phyloP scores from a whole-genome alignment of 2,329 filamentous ascomycete species.

The Fusarium protoensiforme region DNA sequence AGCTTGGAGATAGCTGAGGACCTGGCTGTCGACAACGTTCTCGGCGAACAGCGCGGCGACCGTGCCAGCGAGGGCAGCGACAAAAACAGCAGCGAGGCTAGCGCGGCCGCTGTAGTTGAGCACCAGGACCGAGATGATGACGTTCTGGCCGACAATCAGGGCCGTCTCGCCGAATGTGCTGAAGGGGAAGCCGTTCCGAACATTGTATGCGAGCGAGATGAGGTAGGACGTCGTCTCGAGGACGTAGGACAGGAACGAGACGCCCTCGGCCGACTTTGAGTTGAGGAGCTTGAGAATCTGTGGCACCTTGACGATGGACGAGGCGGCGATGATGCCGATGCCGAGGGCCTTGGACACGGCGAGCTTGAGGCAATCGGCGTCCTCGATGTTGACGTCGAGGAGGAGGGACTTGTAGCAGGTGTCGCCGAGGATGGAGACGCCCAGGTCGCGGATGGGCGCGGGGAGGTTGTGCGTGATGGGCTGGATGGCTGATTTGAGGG shows the following conservation, averaged over 20 bases:
- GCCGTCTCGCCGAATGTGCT: conserved; percentile 97
- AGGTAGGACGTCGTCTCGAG: conserved; percentile 91
- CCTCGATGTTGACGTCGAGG: conserved; percentile 82
- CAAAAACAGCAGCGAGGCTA: conserved; percentile 77
- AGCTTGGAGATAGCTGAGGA: conserved; percentile 81
- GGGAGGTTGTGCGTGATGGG: conserved; percentile 81
- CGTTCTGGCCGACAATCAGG: conserved; percentile 91
- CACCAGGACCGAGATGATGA: conserved; percentile 87
- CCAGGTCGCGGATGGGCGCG: conserved; percentile 77
- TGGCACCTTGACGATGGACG: conserved; percentile 93
- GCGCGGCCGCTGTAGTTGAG: conserved; percentile 81
- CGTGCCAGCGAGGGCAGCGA: conserved; percentile 78
- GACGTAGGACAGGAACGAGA: conserved; percentile 90
- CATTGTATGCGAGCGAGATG: conserved; percentile 91
- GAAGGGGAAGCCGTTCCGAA: conserved; percentile 91
- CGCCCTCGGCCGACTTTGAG: conserved; percentile 82
- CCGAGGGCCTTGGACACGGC: conserved; percentile 93
- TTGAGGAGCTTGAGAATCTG: conserved; percentile 93
- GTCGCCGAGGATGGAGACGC: conserved; percentile 82
- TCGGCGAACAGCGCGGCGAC: conserved; percentile 77
- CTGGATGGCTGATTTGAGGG: conserved; percentile 69
- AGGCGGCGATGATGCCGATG: conserved; percentile 91
- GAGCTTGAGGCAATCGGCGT: conserved; percentile 85
- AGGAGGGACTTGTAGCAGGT: conserved; percentile 88
- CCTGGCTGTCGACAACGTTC: conserved; percentile 71